Base-by-base conservation (phyloP, 2,329 filamentous ascomycete species). In the Colletotrichum musae region DNA sequence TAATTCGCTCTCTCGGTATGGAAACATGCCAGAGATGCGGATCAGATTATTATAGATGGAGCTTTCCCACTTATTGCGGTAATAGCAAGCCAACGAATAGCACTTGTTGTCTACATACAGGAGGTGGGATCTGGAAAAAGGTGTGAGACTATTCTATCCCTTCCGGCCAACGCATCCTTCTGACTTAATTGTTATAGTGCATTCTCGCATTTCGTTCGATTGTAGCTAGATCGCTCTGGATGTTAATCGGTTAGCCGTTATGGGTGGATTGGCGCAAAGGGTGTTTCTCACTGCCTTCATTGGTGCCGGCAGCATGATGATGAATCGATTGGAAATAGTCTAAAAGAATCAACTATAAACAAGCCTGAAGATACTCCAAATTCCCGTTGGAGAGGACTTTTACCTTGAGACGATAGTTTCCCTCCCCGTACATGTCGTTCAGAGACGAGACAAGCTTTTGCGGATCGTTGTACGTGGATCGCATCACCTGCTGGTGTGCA, bases 111-210 rank as follows among this genome's bases (percentile, higher is more conserved):
- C 28, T 32, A 32, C 10, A 6, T 32, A 32, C 28, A 32, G 10
- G 28, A 32, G 6, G 28, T 32, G 6, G 6, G 5, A 32, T 32
- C 6, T 32, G 28, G 28, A 9, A 32, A 32, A 32, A 9, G 28
- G 28, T 9, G 6, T 9, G 28, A 7, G 5, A 32, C 6, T 32
- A 9, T 32, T 32, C 10, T 7, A 32, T 32, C 28, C 6, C 6
- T 32, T 6, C 6, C 28, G 10, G 2, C 2, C 5, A 32, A 32
- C 7, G 5, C 13, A 1, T 16, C 0, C 28, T 18, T 6, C 16
- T 53, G 16, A 56, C 32, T 41, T 28, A 67, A n/a, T 54, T 45
- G 3, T 52, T 47, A 1, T 67, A 67, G 58, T 67, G 64, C n/a
- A 15, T 18, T 7, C 51, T 63, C 4, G 43, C 41, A 1, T 48